Base-by-base conservation (phyloP, 2,329 filamentous ascomycete species). In the Microsporum ferrugineum region DNA sequence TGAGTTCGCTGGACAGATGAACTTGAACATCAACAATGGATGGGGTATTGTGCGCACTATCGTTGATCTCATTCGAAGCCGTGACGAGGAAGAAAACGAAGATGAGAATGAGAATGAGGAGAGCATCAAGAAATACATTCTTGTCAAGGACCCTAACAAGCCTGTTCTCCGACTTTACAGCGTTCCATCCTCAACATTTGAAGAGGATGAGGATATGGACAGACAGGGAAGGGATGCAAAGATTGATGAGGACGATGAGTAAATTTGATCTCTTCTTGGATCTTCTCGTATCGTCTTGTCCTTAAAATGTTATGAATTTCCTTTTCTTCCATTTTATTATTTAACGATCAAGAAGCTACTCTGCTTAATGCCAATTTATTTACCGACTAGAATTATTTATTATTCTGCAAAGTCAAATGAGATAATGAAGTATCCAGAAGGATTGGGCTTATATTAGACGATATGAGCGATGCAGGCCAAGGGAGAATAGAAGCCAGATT, bases 21-120 rank as follows among this genome's bases (percentile, higher is more conserved):
- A 96, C 79, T 78, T 99, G 70, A 95, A 91, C 70, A 83, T 97
- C 62, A 88, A 88, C 78, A 99, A 99, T 78, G 94, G 94, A 65
- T 99, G 94, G 94, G 94, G 94, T 75, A 97, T 99, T 67, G 94
- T 99, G 63, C 89, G 94, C 67, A 99, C 94, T 58, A 96, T 99
- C 71, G 89, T 90, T 69, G 94, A 99, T 77, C 95, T 97, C 59
- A 75, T 78, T 61, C 71, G 71, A 60, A 68, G 71, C 33, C 68
- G 76, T 60, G 70, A 73, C 58, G 65, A 66, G 14, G 63, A 70
- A 66, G 72, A 74, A 34, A 71, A 63, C 27, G 67, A 76, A 23
- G 75, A 77, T 23, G 63, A 65, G 39, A 64, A 71, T 58, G 69
- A 67, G n/a, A 68, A 71, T 34, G 74, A 71, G 23, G 71, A 75